phyloP scores from a whole-genome alignment of 352 stramenopile genomes.

The Phytophthora tentaculata region DNA sequence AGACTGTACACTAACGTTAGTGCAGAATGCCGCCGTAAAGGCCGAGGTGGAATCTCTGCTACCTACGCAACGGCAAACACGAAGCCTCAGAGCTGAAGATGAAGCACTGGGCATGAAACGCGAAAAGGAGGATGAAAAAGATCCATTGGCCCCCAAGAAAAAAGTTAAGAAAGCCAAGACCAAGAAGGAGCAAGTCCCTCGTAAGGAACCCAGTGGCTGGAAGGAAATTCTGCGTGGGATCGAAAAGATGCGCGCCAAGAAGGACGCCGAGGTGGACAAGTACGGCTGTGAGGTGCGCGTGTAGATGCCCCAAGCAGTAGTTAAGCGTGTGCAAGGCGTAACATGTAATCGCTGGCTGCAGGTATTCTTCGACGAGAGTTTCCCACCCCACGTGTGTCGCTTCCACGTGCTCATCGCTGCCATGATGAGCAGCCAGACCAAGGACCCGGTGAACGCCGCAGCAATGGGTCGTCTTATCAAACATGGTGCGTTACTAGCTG shows the following conservation, averaged over 20 bases:
- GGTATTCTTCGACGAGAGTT: conserved; percentile 50
- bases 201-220: conserved; percentile 54
- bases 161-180: conserved; percentile 21
- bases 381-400: conserved; percentile 54
- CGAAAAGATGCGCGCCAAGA: conserved; percentile 66
- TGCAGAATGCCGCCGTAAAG: conserved; percentile 18
- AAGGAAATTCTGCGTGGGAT: conserved; percentile 66
- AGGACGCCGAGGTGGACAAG: conserved; percentile 75
- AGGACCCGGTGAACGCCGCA: conserved; percentile 92
- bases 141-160: conserved; percentile 14
- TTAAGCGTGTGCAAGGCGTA: neutral
- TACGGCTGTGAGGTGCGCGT: conserved; percentile 64
- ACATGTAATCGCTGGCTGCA: conserved; percentile 12
- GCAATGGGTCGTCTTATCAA: conserved; percentile 71
- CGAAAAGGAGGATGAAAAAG: conserved; percentile 20
- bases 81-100: conserved; percentile 10
- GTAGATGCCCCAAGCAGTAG: neutral
- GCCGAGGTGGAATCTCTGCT: conserved; percentile 1
- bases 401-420: conserved; percentile 96
- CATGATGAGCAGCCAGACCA: conserved; percentile 98
- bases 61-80: neutral
- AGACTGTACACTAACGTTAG: no score
- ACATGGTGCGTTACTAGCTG: conserved; percentile 39
- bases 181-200: conserved; percentile 34
- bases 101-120: conserved; percentile 28